phyloP scores from a whole-genome alignment of 2,329 filamentous ascomycete species.

The Cercospora nicotianae region DNA sequence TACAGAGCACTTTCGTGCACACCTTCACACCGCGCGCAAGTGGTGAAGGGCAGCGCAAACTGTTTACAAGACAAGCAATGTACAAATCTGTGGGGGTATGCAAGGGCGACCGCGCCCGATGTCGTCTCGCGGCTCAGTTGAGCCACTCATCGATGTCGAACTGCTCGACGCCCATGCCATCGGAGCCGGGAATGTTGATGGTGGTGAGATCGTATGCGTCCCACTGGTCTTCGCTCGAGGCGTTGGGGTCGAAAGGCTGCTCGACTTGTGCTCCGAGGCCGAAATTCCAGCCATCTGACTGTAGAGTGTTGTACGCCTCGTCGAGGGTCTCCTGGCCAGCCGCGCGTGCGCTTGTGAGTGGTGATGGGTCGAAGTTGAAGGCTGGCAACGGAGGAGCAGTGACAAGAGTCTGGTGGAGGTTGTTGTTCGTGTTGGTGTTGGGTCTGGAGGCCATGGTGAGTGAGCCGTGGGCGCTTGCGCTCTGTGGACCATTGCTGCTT shows the following conservation, averaged over 20 bases:
- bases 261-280: neutral
- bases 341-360: neutral
- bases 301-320: neutral
- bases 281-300: neutral
- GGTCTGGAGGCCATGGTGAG: constrained; percentile 28
- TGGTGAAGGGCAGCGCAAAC: neutral
- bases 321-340: neutral
- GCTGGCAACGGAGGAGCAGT: neutral
- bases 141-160: neutral
- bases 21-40: neutral
- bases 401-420: constrained; percentile 6
- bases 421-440: constrained; percentile 24
- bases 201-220: neutral
- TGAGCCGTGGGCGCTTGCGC: constrained; percentile 20
- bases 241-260: neutral
- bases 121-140: neutral
- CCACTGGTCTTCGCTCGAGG: neutral
- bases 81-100: neutral
- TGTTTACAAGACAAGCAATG: neutral
- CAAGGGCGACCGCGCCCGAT: neutral
- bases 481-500: constrained; percentile 22
- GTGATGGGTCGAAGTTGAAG: neutral
- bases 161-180: neutral
- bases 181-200: neutral
- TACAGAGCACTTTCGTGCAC: neutral